Evolutionary conservation across 208 protist genomes (phyloP).

Genomic region (Trypanosoma brucei): DNA sequence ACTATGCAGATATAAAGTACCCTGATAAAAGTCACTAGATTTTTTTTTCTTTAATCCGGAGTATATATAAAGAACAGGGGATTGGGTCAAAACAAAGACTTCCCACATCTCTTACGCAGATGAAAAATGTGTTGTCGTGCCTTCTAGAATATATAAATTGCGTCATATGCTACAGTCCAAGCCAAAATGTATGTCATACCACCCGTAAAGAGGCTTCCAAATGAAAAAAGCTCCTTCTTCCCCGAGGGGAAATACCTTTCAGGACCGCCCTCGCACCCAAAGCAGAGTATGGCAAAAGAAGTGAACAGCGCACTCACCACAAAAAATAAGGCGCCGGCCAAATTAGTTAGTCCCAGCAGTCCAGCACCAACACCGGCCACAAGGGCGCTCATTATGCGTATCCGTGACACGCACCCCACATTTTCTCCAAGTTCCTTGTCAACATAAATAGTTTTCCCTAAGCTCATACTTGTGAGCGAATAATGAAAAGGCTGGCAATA

Average conservation of each 20-base stretch:
- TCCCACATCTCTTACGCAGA: too few relatives aligned
- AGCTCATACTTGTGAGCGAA: slow-evolving; percentile 28
- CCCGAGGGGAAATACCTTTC: slow-evolving; percentile 77
- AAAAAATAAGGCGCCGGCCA: slow-evolving; percentile 73
- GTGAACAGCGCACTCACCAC: slow-evolving; percentile 41
- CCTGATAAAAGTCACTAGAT: too few relatives aligned
- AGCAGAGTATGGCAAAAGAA: slow-evolving; percentile 49
- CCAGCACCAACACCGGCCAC: slow-evolving; percentile 71
- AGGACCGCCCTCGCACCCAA: slow-evolving; percentile 49
- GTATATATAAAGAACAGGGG: too few relatives aligned
- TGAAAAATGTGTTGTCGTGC: not conserved
- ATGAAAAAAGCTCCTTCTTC: slow-evolving; percentile 56
- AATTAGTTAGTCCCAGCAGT: slow-evolving; percentile 65
- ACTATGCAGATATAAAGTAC: too few relatives aligned
- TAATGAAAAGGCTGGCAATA: not conserved
- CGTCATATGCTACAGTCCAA: slow-evolving; percentile 85
- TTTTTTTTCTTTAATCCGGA: too few relatives aligned
- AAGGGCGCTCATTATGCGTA: slow-evolving; percentile 71
- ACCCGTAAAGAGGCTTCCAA: slow-evolving; percentile 51
- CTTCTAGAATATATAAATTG: slow-evolving; percentile 85
- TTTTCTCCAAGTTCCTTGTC: slow-evolving; percentile 48
- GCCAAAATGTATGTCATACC: slow-evolving; percentile 81
- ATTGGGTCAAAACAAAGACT: too few relatives aligned
- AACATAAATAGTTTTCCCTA: slow-evolving; percentile 53
- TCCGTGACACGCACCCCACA: slow-evolving; percentile 50